Percentiles rank a stretch among this genome's conserved stretches.
These are phyloP conservation scores for Starmerella floris DNA, from an alignment of 805 yeast genomes.

Conservation along the genomic window DNA sequence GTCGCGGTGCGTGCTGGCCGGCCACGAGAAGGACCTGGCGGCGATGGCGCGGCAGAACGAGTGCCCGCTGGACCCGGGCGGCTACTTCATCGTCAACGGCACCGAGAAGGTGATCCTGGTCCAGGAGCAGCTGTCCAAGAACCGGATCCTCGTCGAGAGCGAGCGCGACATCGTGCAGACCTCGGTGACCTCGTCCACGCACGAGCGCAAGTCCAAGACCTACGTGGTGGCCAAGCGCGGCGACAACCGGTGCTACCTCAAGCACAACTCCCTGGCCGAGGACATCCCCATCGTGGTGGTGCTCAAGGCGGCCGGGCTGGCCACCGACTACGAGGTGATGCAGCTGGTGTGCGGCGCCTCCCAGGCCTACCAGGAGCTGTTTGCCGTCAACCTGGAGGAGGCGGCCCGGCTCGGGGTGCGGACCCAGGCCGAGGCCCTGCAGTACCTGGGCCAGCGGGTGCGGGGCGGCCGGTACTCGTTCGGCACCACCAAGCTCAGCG, in stretches of 20 bases:
- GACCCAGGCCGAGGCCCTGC: constrained; percentile 89
- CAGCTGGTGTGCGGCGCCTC: constrained; percentile 89
- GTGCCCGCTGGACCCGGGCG: constrained; percentile 98
- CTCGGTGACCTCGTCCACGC: constrained; percentile 94
- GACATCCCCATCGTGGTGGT: constrained; percentile 90
- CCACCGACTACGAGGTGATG: constrained; percentile 83
- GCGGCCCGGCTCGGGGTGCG: constrained; percentile 71
- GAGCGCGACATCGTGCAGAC: constrained; percentile 94
- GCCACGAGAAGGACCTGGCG: constrained; percentile 40
- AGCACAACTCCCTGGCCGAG: constrained; percentile 90
- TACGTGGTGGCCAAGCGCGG: constrained; percentile 87
- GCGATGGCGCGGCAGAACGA: constrained; percentile 77
- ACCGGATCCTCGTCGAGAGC: constrained; percentile 95
- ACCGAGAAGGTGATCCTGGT: constrained; percentile 94
- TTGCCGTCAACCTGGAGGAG: constrained; percentile 88
- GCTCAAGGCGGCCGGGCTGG: constrained; percentile 87
- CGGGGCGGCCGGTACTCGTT: constrained; percentile 61
- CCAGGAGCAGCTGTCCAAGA: constrained; percentile 92
- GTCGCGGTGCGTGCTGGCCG: constrained; percentile 75
- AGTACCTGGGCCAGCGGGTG: constrained; percentile 79
- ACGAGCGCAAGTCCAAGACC: constrained; percentile 94
- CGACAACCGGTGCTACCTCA: constrained; percentile 54
- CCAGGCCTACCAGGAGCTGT: constrained; percentile 77
- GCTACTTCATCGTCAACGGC: constrained; percentile 79
- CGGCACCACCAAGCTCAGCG: constrained; percentile 40